Evolutionary conservation across 2,329 filamentous ascomycete genomes (phyloP), one percentile per base, ranked within the genome.

Genomic region (Phaeosphaeria sp.): DNA sequence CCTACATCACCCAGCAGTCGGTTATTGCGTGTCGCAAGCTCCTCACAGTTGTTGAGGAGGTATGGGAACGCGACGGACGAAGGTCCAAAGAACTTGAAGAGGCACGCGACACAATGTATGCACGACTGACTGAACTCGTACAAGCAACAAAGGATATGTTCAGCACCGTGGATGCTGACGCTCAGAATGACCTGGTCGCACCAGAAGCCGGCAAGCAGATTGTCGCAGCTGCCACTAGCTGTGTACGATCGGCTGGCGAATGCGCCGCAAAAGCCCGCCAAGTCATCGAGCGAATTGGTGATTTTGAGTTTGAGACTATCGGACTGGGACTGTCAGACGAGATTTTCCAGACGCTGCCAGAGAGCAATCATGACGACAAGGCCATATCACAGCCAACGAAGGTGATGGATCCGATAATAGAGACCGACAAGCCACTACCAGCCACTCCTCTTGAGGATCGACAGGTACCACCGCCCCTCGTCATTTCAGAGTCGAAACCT

Each of bases 181-280:
- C 90, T 24, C 85, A 85, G 30, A 91, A 93, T 59, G 88, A 94
- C 58, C 83, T 96, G 33, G 90, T 96, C 66, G 86, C 93, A 77
- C 91, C 91, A 1, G 88, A 92, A 59, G 89, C 94, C 70, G 92
- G 92, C 64, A 88, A 87, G 63, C 84, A 88, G 25, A 83, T 97
- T 42, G 85, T 95, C 30, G 83, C 86, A 59, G 91, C 92, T 20
- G 93, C 93, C 8, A 97, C 93, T 6, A 88, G 87, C 58, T 97
- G 93, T 73, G 93, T 99, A 24, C 89, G 92, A 66, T 91, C 92
- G 21, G 93, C 93, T 45, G 94, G 94, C 42, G 93, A 97, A 67
- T 97, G 94, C 76, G 91, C 97, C 20, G 89, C 91, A 6, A 94
- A 93, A 78, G 90, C 93, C 11, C 92, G 92, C 69, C 84, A 87